phyloP scores from a whole-genome alignment of 169 alveolate genomes.

The Cryptosporidium ubiquitum region DNA sequence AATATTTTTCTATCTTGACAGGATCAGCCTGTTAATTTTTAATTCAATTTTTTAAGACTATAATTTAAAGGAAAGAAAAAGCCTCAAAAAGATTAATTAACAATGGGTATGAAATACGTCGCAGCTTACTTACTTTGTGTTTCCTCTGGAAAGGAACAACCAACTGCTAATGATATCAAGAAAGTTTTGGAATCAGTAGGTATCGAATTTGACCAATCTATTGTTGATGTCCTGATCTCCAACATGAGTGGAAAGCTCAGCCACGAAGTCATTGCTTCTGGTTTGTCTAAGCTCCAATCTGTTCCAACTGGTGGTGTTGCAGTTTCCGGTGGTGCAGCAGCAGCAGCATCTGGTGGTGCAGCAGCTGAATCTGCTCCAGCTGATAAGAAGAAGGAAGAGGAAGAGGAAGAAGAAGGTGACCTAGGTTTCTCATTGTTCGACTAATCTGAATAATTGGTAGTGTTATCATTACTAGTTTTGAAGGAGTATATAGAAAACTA shows the following conservation, averaged over 20 bases:
- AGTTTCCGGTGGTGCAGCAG: slow-evolving; percentile 62
- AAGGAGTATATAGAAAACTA: slow-evolving; percentile 14
- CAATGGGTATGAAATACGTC: slow-evolving; percentile 81
- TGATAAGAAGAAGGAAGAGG: slow-evolving; percentile 56
- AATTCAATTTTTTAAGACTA: slow-evolving; percentile 19
- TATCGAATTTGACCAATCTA: slow-evolving; percentile 75
- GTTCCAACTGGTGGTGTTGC: slow-evolving; percentile 72
- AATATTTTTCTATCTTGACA: not conserved
- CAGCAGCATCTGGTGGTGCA: slow-evolving; percentile 67
- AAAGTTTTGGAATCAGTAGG: slow-evolving; percentile 79
- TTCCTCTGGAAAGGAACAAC: slow-evolving; percentile 79
- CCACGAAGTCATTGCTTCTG: slow-evolving; percentile 79
- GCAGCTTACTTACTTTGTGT: slow-evolving; percentile 82
- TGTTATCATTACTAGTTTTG: not conserved
- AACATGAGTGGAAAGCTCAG: slow-evolving; percentile 78
- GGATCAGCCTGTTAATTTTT: not conserved
- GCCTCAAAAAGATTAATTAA: not conserved
- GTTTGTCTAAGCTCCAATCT: slow-evolving; percentile 74
- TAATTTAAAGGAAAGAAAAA: not conserved
- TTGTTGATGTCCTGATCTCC: slow-evolving; percentile 66
- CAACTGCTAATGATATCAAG: slow-evolving; percentile 76
- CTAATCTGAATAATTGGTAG: slow-evolving; percentile 29
- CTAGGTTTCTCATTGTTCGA: slow-evolving; percentile 75
- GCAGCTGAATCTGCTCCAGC: slow-evolving; percentile 62
- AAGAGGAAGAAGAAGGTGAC: slow-evolving; percentile 77